Conservation (phyloP, 306 rosid species). For the Vigna trinervia region DNA sequence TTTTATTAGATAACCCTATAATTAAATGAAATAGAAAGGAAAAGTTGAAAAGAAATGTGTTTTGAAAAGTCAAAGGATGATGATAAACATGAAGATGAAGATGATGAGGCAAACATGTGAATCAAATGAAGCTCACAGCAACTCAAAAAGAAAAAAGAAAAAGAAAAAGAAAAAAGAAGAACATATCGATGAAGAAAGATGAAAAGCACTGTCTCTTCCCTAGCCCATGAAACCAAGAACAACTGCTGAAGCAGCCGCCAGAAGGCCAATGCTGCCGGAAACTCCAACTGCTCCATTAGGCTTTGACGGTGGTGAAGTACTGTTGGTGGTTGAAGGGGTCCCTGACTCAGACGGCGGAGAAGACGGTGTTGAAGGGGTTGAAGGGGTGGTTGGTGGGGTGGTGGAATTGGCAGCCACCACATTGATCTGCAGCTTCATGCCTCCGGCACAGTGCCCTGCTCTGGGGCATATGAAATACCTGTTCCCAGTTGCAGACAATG, state of each 20-base stretch:
- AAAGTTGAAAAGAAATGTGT: not conserved
- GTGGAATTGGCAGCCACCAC: constrained; percentile 52
- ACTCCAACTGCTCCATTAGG: constrained; percentile 41
- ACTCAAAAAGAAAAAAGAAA: constrained; percentile 23
- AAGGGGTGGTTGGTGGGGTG: constrained; percentile 44
- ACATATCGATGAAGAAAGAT: not conserved
- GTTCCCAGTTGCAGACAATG: constrained; percentile 44
- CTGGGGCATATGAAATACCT: constrained; percentile 66
- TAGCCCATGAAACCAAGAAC: constrained; percentile 55
- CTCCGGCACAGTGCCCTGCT: constrained; percentile 52
- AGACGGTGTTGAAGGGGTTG: constrained; percentile 3
- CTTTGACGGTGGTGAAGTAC: constrained; percentile 49
- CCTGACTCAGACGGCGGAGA: constrained; percentile 36
- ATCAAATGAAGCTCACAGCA: constrained; percentile 42
- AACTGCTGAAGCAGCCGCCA: constrained; percentile 50
- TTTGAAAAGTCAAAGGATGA: not conserved
- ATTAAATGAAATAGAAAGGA: too few species aligned
- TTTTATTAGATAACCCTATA: too few species aligned
- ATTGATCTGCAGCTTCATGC: constrained; percentile 66
- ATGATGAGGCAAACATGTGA: constrained; percentile 11
- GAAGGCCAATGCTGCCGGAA: constrained; percentile 35
- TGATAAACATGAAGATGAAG: constrained; percentile 26
- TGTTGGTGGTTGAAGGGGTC: constrained; percentile 37
- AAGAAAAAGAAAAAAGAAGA: constrained; percentile 3
- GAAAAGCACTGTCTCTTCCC: constrained; percentile 80